Evolutionary conservation across 495 filamentous ascomycete genomes (phyloP), one percentile per base, ranked within the genome.

Genomic region (Penicillium soppii): DNA sequence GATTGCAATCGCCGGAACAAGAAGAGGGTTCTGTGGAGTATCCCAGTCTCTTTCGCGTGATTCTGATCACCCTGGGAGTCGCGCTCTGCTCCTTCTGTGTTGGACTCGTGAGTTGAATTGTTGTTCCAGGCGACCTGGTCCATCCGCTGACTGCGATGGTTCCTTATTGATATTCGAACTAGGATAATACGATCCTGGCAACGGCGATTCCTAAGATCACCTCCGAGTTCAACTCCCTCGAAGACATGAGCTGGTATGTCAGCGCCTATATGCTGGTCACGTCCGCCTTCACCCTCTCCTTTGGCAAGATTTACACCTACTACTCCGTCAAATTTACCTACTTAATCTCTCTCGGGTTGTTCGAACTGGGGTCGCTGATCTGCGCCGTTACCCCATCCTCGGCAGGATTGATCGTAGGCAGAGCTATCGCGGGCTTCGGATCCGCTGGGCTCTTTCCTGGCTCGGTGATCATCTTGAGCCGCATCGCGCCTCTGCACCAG

Each of bases 181-280:
- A 78, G 74, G 84, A 87, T 59, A 85, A 86, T 57, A 88, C 89
- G 8, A 92, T 92, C 59, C 87, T 94, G 43, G 83, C 87, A 5
- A 92, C 89, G 0, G 89, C 89, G 13, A 89, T 92, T 50, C 89
- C 89, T 4, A 82, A 82, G 47, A 92, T 94, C 49, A 92, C 89
- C 1, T 83, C 90, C 59, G 67, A 88, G 30, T 94, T 94, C 69
- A 74, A 87, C 19, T 82, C 86, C 17, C 65, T 92, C 0, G 73
- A 77, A 26, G 89, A 92, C 57, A 80, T 94, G 0, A 87, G 86
- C 37, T 92, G 89, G 89, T 92, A 91, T 48, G 89, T 83, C 22
- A 80, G 78, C 52, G 73, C 74, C 4, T 80, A 80, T 59, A 77
- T 95, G 23, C 79, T 95, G 56, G 89, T 86, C 10, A 85, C 82